Evolutionary conservation across 768 basidiomycete species (phyloP), one percentile per base, ranked within the genome.

Genomic region (Crassisporium funariophilum): DNA sequence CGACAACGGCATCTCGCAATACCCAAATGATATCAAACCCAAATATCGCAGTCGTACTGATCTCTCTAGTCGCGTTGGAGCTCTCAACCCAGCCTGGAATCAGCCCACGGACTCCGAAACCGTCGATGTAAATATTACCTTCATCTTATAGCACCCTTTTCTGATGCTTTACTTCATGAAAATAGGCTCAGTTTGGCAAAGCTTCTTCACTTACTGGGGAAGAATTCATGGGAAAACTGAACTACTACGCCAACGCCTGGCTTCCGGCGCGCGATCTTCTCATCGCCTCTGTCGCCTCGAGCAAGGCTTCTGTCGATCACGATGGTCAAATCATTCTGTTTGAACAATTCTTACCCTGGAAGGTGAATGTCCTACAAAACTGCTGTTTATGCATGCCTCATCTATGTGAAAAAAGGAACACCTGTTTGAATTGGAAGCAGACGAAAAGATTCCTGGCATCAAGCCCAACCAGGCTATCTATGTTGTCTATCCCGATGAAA

Each of bases 51-150:
- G 72, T 53, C 73, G 82, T 36, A 95, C 95, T 10, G 91, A 95
- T 66, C 70, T 99, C 5, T 88, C 89, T 11, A 82, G 83, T 54
- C 84, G 95, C 47, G 88, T 99, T 19, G 82, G 80, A 5, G 72
- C 76, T 57, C 77, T 98, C 39, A 99, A 99, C 66, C 91, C 95
- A 3, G 73, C 83, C 6, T 99, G 95, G 95, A 98, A 98, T 63
- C 82, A 95, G 63, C 63, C 81, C 3, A 63, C 71, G n/a, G 82
- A 82, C 57, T 69, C 84, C n/a, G 62, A 78, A 45, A 72, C 74
- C 17, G 70, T 89, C 34, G 89, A 97, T 68, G 94, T 93, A 64
- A 36, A 86, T 73, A 13, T 15, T 39, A n/a, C 21, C 4, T 38
- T 43, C 35, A 15, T 29, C 22, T 19, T 37, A 33, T 29, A 41